These are phyloP conservation scores for Fusarium brevicatenulatum DNA, from an alignment of 2,329 filamentous ascomycete species.

Conservation along the genomic window DNA sequence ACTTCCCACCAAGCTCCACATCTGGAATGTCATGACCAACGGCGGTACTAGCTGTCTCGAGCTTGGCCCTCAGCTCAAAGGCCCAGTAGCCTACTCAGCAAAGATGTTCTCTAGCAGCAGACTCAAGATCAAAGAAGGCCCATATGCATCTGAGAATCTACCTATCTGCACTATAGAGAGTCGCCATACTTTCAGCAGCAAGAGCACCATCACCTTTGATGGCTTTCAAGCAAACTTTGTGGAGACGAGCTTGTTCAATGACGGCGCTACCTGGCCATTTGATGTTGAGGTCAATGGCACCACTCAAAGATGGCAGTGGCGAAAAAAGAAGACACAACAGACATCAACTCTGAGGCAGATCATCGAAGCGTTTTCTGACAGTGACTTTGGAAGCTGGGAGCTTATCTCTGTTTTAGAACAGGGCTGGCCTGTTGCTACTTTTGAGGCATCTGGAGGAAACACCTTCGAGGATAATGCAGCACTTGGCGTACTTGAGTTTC, in stretches of 20 bases:
- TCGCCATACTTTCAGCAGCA: background rate
- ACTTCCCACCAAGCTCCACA: background rate
- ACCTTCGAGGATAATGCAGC: background rate
- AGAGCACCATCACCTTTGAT: background rate
- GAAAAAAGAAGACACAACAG: background rate
- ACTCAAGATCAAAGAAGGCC: background rate
- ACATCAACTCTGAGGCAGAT: background rate
- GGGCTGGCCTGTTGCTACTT: background rate
- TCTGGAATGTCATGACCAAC: background rate
- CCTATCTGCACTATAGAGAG: background rate
- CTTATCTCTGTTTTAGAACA: background rate
- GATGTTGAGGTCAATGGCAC: background rate
- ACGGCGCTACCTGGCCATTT: background rate
- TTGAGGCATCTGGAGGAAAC: background rate
- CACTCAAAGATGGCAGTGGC: constrained; percentile 3
- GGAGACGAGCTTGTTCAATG: background rate
- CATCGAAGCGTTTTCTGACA: background rate
- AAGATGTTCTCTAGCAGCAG: constrained; percentile 11
- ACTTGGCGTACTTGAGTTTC: background rate
- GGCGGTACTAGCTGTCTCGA: background rate
- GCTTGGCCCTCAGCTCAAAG: background rate
- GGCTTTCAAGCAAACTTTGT: background rate
- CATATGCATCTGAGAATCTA: background rate
- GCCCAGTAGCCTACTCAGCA: background rate
- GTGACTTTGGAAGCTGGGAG: constrained; percentile 1